These are phyloP conservation scores for Alnus glutinosa DNA, from an alignment of 306 rosid genomes.

Conservation along the genomic window DNA sequence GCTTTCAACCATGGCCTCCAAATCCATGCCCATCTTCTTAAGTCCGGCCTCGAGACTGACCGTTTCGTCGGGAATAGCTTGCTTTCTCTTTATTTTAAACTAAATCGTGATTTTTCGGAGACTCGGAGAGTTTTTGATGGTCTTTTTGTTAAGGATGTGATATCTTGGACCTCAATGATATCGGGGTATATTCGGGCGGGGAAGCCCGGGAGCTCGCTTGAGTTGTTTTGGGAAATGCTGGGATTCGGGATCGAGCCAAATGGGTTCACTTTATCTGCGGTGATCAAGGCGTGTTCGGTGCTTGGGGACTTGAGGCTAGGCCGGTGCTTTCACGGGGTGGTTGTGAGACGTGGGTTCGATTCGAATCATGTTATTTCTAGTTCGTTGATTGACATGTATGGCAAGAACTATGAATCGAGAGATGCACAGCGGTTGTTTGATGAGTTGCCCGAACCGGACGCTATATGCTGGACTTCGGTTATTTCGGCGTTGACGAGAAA, in stretches of 20 bases:
- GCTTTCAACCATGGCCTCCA: conserved; percentile 58
- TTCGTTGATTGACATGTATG: conserved; percentile 78
- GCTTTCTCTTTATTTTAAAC: conserved; percentile 70
- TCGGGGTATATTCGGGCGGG: conserved; percentile 58
- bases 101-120: conserved; percentile 43
- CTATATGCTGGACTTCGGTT: conserved; percentile 71
- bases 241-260: conserved; percentile 54
- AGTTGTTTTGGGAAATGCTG: conserved; percentile 55
- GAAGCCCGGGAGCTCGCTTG: conserved; percentile 39
- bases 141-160: conserved; percentile 62
- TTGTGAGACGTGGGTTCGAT: conserved; percentile 52
- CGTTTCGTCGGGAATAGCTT: conserved; percentile 80
- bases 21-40: conserved; percentile 66
- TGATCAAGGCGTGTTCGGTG: conserved; percentile 66
- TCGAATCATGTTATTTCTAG: conserved; percentile 49
- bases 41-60: conserved; percentile 67
- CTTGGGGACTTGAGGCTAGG: conserved; percentile 49
- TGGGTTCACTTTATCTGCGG: conserved; percentile 68
- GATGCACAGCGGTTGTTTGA: conserved; percentile 67
- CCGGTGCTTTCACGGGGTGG: conserved; percentile 54
- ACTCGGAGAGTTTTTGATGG: conserved; percentile 59
- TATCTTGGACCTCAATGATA: conserved; percentile 83
- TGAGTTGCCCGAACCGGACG: conserved; percentile 60
- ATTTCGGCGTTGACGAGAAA: conserved; percentile 64
- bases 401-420: conserved; percentile 36